A percentile compares a stretch with the other conserved stretches of the same genome.
These are phyloP conservation scores for Pseudomonodictys pantanalensis DNA, from an alignment of 495 filamentous ascomycete species.

Conservation along the genomic window DNA sequence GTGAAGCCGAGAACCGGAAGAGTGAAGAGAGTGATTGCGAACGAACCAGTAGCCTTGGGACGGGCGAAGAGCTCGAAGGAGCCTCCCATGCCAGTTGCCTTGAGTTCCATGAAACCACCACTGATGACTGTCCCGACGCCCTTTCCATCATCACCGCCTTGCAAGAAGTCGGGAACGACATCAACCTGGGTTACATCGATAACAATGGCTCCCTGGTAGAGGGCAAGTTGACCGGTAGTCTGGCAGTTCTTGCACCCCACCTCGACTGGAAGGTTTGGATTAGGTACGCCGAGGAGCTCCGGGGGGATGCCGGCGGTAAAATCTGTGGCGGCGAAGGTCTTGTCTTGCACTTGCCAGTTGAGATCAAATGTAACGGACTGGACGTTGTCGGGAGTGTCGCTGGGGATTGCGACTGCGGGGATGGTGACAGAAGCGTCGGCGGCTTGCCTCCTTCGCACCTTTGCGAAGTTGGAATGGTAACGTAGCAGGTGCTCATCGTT, in stretches of 20 bases:
- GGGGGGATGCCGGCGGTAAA: background rate
- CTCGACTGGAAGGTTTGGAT: conserved; percentile 13
- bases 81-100: conserved; percentile 10
- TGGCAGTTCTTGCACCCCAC: conserved; percentile 30
- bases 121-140: conserved; percentile 5
- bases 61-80: conserved; percentile 22
- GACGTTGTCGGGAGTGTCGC: conserved; percentile 4
- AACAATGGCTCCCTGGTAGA: conserved; percentile 14
- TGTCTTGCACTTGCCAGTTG: conserved; percentile 10
- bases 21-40: background rate
- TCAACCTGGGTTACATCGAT: conserved; percentile 15
- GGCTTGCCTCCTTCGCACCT: conserved; percentile 4
- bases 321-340: conserved; percentile 4
- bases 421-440: background rate
- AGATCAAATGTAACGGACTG: conserved; percentile 13
- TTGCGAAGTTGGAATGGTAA: conserved; percentile 12
- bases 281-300: background rate
- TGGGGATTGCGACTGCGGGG: background rate
- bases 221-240: conserved; percentile 7
- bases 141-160: background rate
- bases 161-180: background rate
- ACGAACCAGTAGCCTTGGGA: conserved; percentile 13
- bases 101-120: conserved; percentile 22
- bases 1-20: conserved; percentile 25
- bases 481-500: conserved; percentile 19